phyloP scores from a whole-genome alignment of 495 filamentous ascomycete genomes.

The Aspergillus funiculosus region DNA sequence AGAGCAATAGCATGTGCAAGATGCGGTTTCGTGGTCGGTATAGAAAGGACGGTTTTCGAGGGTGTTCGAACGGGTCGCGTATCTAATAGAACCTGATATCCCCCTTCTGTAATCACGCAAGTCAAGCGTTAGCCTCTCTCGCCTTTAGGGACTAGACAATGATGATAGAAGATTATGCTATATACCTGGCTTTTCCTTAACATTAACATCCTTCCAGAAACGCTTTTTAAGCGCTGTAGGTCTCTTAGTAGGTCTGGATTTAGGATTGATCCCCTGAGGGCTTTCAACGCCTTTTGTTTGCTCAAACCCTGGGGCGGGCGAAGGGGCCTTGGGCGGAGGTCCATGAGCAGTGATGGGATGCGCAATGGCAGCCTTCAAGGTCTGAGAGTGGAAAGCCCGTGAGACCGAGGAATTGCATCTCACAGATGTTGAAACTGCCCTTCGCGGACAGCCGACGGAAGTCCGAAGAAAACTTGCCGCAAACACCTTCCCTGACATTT shows the following conservation, averaged over 20 bases:
- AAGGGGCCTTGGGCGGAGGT: slow-evolving; percentile 74
- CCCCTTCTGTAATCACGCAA: slow-evolving; percentile 40
- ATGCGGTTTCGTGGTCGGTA: slow-evolving; percentile 70
- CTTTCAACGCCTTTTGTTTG: slow-evolving; percentile 47
- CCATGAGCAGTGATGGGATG: slow-evolving; percentile 73
- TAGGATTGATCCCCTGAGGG: slow-evolving; percentile 39
- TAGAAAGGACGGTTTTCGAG: slow-evolving; percentile 59
- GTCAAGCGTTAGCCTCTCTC: slow-evolving; percentile 1
- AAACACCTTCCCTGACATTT: slow-evolving; percentile 17
- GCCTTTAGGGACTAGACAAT: background rate
- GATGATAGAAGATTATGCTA: slow-evolving; percentile 20
- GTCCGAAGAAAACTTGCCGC: slow-evolving; percentile 23
- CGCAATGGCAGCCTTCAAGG: slow-evolving; percentile 48
- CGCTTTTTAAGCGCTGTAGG: slow-evolving; percentile 54
- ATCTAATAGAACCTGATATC: slow-evolving; percentile 72
- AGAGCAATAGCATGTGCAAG: slow-evolving; percentile 82
- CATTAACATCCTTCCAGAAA: slow-evolving; percentile 79
- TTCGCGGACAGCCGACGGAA: slow-evolving; percentile 19
- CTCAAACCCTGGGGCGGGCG: slow-evolving; percentile 52
- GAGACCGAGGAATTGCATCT: slow-evolving; percentile 18
- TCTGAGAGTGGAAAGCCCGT: slow-evolving; percentile 49
- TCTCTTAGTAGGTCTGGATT: slow-evolving; percentile 29
- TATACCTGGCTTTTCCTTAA: slow-evolving; percentile 49
- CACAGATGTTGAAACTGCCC: slow-evolving; percentile 13
- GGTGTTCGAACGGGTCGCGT: slow-evolving; percentile 71